Percentiles rank a stretch among this genome's conserved stretches.
Evolutionary conservation across 805 yeast species (phyloP).

Genomic region (Kodamaea fukazawae): DNA sequence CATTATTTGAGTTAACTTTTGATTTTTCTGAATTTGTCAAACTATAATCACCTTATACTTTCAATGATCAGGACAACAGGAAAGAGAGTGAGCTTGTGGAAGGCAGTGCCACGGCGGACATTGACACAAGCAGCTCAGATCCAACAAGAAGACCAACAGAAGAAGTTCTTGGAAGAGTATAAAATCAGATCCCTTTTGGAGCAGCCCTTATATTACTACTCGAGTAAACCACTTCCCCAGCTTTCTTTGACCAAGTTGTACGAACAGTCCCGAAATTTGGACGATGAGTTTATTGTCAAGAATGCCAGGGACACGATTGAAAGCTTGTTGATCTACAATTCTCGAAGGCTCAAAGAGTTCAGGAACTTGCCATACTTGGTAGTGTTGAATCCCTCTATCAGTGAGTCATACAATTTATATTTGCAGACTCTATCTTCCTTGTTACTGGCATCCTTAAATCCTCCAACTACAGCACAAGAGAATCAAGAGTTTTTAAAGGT

Average conservation of each 20-base stretch:
- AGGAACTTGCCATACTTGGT: constrained; percentile 79
- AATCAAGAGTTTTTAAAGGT: constrained; percentile 52
- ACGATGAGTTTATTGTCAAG: constrained; percentile 33
- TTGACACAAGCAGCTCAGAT: not conserved
- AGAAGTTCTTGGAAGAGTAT: constrained; percentile 50
- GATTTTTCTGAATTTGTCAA: not conserved
- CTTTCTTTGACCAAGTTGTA: constrained; percentile 52
- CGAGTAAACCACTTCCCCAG: constrained; percentile 51
- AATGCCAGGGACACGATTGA: constrained; percentile 58
- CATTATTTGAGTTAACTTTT: not conserved
- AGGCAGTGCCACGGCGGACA: not conserved
- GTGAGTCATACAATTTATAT: constrained; percentile 72
- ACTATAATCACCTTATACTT: not conserved
- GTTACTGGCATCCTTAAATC: constrained; percentile 31
- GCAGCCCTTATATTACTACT: constrained; percentile 54
- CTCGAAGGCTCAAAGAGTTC: constrained; percentile 68
- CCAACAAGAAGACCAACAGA: constrained; percentile 18
- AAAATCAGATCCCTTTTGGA: constrained; percentile 58
- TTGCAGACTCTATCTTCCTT: constrained; percentile 56
- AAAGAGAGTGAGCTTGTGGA: not conserved
- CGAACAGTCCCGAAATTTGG: constrained; percentile 38
- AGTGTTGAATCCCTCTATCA: constrained; percentile 81
- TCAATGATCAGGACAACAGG: not conserved
- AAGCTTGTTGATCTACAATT: constrained; percentile 57
- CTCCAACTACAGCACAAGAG: constrained; percentile 49